Conservation (phyloP, 1,284 basidiomycete species). For the Trametes polyzona region DNA sequence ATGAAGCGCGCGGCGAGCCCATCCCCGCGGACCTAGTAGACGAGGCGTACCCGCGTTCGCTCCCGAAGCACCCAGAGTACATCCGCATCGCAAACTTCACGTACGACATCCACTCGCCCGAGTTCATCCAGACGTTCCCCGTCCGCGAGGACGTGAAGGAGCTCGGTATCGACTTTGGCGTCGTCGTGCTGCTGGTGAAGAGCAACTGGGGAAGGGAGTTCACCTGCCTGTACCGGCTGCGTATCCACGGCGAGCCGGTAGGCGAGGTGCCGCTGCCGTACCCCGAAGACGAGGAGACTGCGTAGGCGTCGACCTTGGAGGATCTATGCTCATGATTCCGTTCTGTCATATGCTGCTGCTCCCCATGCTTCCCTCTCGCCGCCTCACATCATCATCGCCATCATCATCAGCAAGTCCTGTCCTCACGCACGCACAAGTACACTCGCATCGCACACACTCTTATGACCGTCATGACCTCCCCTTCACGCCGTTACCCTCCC, state of each 20-base stretch:
- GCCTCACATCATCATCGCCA: conserved; percentile 2
- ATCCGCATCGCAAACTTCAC: conserved; percentile 79
- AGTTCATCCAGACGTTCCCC: conserved; percentile 87
- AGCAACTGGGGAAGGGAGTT: conserved; percentile 88
- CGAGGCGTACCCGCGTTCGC: conserved; percentile 50
- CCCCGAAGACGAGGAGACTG: conserved; percentile 31
- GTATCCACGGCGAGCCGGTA: conserved; percentile 64
- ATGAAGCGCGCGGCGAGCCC: conserved; percentile 38
- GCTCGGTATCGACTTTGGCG: conserved; percentile 77
- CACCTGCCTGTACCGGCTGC: conserved; percentile 91
- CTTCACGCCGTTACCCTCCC: neutral
- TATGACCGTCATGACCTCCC: conserved; percentile 23
- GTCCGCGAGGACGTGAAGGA: conserved; percentile 68
- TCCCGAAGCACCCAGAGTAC: conserved; percentile 61
- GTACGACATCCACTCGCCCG: conserved; percentile 74
- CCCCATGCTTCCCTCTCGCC: conserved; percentile 9
- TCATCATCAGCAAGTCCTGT: neutral
- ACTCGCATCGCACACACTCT: conserved; percentile 11
- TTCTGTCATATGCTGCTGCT: conserved; percentile 6
- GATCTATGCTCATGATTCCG: conserved; percentile 4
- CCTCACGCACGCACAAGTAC: neutral
- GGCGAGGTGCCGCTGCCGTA: conserved; percentile 34
- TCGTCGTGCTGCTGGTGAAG: conserved; percentile 79
- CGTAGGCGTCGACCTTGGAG: conserved; percentile 7
- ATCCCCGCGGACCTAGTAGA: conserved; percentile 36